A percentile compares a stretch with the other conserved stretches of the same genome.
These are phyloP conservation scores for Trichothecium roseum DNA, from an alignment of 2,329 filamentous ascomycete species.

Conservation along the genomic window DNA sequence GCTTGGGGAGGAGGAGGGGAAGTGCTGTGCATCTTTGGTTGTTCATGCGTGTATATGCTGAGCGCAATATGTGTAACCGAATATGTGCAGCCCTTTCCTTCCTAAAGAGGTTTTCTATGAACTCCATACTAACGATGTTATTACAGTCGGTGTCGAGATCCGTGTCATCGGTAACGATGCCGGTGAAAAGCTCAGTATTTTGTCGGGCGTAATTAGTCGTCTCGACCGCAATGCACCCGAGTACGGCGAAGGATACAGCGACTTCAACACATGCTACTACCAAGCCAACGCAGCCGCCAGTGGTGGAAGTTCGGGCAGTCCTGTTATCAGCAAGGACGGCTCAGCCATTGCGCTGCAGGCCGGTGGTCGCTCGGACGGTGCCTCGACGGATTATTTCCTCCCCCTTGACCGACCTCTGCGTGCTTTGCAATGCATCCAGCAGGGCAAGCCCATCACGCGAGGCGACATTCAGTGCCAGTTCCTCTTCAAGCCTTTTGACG, in stretches of 20 bases:
- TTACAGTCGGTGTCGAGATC: slow-evolving; percentile 76
- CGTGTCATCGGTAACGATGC: slow-evolving; percentile 97
- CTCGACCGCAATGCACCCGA: slow-evolving; percentile 94
- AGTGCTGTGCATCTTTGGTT: neutral
- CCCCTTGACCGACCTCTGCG: slow-evolving; percentile 83
- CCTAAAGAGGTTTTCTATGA: too few relatives aligned
- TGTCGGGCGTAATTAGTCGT: slow-evolving; percentile 94
- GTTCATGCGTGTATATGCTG: too few relatives aligned
- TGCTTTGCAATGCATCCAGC: slow-evolving; percentile 76
- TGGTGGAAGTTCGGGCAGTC: slow-evolving; percentile 95
- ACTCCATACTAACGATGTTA: neutral
- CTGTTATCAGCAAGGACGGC: slow-evolving; percentile 91
- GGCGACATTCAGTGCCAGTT: slow-evolving; percentile 98
- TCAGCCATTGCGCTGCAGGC: slow-evolving; percentile 88
- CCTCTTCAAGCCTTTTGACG: slow-evolving; percentile 93
- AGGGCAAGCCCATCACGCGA: slow-evolving; percentile 64
- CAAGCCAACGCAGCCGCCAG: slow-evolving; percentile 95
- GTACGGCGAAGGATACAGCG: slow-evolving; percentile 94
- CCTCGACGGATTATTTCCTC: slow-evolving; percentile 95
- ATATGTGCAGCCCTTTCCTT: too few relatives aligned
- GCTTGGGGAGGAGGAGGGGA: neutral
- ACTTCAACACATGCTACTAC: slow-evolving; percentile 95
- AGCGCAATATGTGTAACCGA: too few relatives aligned
- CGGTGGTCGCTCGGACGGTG: slow-evolving; percentile 85
- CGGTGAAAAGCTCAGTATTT: slow-evolving; percentile 93